Evolutionary conservation across 2,329 filamentous ascomycete genomes (phyloP).

Genomic region (Claviceps pazoutovae): DNA sequence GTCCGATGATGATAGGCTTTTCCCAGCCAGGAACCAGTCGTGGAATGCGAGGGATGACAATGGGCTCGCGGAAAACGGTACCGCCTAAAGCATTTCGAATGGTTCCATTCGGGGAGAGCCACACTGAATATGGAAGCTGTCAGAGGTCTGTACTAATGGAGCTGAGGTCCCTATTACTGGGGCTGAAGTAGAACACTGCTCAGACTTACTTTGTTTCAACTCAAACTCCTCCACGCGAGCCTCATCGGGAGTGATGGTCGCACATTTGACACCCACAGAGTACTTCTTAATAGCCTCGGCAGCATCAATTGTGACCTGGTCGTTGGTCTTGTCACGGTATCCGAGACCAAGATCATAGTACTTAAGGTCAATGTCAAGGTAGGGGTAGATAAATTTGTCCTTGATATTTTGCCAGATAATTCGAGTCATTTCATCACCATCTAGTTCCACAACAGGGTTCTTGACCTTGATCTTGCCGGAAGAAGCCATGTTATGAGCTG

Average conservation of each 20-base stretch:
- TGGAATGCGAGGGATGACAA: slow-evolving; percentile 86
- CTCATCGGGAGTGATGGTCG: slow-evolving; percentile 97
- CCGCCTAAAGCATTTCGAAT: slow-evolving; percentile 67
- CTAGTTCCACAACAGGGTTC: slow-evolving; percentile 95
- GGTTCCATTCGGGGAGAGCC: slow-evolving; percentile 93
- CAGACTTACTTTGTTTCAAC: slow-evolving; percentile 77
- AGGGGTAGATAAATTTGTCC: slow-evolving; percentile 94
- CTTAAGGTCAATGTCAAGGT: slow-evolving; percentile 95
- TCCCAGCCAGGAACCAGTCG: slow-evolving; percentile 94
- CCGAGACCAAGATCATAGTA: slow-evolving; percentile 91
- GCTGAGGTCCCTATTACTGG: not conserved
- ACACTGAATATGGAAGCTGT: slow-evolving; percentile 50
- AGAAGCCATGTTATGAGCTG: slow-evolving; percentile 48
- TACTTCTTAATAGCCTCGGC: slow-evolving; percentile 99
- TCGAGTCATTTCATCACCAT: slow-evolving; percentile 91
- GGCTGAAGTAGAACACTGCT: not conserved
- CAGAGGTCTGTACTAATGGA: not conserved
- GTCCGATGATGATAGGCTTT: slow-evolving; percentile 97
- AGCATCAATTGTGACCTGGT: slow-evolving; percentile 88
- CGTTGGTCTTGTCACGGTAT: slow-evolving; percentile 91
- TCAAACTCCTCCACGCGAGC: slow-evolving; percentile 94
- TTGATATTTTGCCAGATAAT: slow-evolving; percentile 99
- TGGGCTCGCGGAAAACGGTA: slow-evolving; percentile 97
- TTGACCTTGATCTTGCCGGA: slow-evolving; percentile 92
- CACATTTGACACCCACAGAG: slow-evolving; percentile 96